Base-by-base conservation (phyloP, 352 stramenopile species). In the Phytophthora multivora region DNA sequence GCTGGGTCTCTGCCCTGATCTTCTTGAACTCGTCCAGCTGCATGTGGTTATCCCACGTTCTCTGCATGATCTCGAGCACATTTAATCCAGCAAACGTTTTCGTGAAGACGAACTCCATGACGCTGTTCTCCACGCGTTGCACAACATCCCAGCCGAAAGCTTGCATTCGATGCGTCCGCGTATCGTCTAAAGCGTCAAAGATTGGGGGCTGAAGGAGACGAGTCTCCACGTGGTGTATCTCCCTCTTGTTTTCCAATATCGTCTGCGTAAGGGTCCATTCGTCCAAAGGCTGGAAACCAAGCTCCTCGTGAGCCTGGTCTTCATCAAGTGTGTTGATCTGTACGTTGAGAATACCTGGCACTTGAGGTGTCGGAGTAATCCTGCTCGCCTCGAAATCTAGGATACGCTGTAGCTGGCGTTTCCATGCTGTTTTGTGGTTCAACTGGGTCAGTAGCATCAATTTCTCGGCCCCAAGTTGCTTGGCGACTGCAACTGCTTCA, bases 401-500 rank as follows among this genome's bases (percentile, higher is more conserved):
- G 16, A 69, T 63, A n/a, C 68, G 55, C 25, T 70, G 61, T 12
- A 81, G 16, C 12, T 75, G 58, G 3, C 45, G 63, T 26, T 57
- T 51, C 70, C 66, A 79, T 11, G 38, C 35, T 19, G 53, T 39
- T 21, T 77, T 68, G 7, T 71, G 49, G 38, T 79, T 59, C 28
- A 81, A 51, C 33, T 51, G 43, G 0, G 46, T 51, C 42, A 71
- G 58, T 5, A 81, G 35, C 13, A 62, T 47, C 21, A 81, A 21
- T 19, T 81, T 81, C 51, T 81, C 73, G 16, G 69, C 73, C 31
- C 73, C 73, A 10, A 81, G 66, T 16, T 54, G 61, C 35, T 72
- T 73, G 30, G 51, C 46, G 7, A 58, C 26, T 0, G 56, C 50
- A 11, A 72, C 30, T 5, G 52, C 58, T 35, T 67, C 49, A 26